These are phyloP conservation scores for Salix viminalis DNA, from an alignment of 345 rosid species.

Conservation along the genomic window DNA sequence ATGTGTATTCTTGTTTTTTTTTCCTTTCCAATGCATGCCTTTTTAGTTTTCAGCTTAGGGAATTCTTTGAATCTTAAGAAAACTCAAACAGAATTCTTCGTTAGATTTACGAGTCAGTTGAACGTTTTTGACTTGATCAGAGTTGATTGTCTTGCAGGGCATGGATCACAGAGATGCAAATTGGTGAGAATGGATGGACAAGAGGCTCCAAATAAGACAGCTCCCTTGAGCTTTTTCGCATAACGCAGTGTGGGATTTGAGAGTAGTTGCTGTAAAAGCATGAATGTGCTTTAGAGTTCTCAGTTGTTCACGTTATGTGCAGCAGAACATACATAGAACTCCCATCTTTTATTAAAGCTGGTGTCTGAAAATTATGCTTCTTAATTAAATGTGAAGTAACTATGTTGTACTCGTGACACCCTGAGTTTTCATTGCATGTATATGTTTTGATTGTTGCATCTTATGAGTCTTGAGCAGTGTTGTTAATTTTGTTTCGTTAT, in stretches of 20 bases:
- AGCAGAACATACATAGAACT: conserved; percentile 9
- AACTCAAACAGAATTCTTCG: not conserved
- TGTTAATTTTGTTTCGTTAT: no score
- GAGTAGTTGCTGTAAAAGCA: conserved; percentile 1
- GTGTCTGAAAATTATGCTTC: not conserved
- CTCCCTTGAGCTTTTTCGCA: conserved; percentile 73
- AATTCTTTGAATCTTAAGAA: not conserved
- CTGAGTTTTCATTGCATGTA: not conserved
- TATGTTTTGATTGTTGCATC: not conserved
- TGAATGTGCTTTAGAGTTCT: conserved; percentile 6
- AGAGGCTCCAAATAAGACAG: conserved; percentile 55
- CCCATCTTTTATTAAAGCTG: not conserved
- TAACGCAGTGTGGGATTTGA: conserved; percentile 14
- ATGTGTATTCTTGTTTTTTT: no score
- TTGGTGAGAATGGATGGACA: conserved; percentile 58
- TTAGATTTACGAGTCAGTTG: not conserved
- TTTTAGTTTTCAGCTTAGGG: not conserved
- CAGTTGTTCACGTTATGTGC: conserved; percentile 1
- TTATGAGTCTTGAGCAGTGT: not conserved
- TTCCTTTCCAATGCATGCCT: no score
- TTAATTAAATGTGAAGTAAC: not conserved
- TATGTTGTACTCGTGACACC: not conserved
- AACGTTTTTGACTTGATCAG: not conserved
- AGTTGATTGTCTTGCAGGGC: conserved; percentile 41
- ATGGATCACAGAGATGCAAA: conserved; percentile 57